These are phyloP conservation scores for Cladophialophora yegresii DNA, from an alignment of 2,329 filamentous ascomycete genomes.

Conservation along the genomic window DNA sequence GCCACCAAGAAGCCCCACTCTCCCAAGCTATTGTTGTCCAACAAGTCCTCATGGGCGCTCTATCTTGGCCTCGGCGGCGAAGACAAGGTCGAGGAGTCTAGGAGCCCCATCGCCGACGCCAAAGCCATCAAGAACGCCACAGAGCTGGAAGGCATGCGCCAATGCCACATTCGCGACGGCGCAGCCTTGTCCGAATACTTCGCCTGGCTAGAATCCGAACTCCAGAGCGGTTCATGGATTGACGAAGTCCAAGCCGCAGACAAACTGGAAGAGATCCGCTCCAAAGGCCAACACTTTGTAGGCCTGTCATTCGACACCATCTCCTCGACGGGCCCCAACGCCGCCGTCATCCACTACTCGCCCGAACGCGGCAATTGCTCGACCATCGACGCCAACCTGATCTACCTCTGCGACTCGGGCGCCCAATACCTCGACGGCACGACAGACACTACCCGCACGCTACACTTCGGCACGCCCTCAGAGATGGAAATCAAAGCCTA, in stretches of 20 bases:
- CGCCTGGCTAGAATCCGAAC: conserved; percentile 91
- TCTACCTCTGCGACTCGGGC: conserved; percentile 96
- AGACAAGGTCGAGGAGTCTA: conserved; percentile 77
- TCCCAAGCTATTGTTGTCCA: conserved; percentile 81
- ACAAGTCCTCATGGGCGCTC: conserved; percentile 88
- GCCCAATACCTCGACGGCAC: conserved; percentile 96
- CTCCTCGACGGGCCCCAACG: conserved; percentile 88
- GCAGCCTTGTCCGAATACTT: conserved; percentile 90
- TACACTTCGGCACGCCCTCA: conserved; percentile 86
- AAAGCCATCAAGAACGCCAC: conserved; percentile 93
- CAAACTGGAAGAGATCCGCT: conserved; percentile 69
- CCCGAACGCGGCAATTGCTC: conserved; percentile 81
- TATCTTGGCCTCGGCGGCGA: conserved; percentile 85
- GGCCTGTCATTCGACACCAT: conserved; percentile 95
- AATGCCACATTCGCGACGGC: conserved; percentile 90
- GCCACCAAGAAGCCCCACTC: conserved; percentile 40
- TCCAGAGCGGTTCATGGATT: conserved; percentile 70
- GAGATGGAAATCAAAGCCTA: conserved; percentile 84
- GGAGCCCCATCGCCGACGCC: conserved; percentile 83
- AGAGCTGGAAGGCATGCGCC: conserved; percentile 88
- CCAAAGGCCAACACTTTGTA: conserved; percentile 71
- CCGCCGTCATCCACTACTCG: conserved; percentile 93
- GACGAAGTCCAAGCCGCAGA: conserved; percentile 92
- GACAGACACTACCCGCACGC: conserved; percentile 89
- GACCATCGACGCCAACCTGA: conserved; percentile 75